phyloP scores from a whole-genome alignment of 768 basidiomycete genomes.

The Hericium erinaceus region DNA sequence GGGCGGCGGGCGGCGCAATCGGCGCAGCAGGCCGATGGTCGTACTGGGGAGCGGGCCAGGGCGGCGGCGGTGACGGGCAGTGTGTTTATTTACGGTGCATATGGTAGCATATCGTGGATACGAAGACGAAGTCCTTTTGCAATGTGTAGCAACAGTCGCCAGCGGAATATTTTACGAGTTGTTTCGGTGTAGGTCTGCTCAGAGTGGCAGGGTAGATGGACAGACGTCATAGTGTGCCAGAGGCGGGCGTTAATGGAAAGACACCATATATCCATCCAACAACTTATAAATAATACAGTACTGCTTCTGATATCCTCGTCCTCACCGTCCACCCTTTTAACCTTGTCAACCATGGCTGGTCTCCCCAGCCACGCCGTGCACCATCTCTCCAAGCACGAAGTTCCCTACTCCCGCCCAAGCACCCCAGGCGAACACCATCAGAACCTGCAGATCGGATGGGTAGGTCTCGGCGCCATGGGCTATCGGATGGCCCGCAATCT shows the following conservation, averaged over 20 bases:
- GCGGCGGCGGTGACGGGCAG: conserved; percentile 31
- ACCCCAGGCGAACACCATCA: conserved; percentile 36
- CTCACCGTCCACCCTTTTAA: not conserved
- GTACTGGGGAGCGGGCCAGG: conserved; percentile 59
- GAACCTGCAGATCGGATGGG: conserved; percentile 39
- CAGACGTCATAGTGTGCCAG: no score
- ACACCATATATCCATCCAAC: no score
- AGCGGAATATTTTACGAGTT: no score
- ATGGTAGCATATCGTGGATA: not conserved
- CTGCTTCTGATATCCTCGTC: no score
- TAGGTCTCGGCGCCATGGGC: conserved; percentile 60
- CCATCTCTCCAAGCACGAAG: conserved; percentile 2
- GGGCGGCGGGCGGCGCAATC: conserved; percentile 48
- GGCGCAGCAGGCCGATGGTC: conserved; percentile 49
- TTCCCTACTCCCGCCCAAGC: conserved; percentile 52
- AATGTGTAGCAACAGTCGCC: not conserved
- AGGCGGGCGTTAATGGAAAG: no score
- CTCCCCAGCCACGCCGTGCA: conserved; percentile 5
- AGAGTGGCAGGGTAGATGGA: no score
- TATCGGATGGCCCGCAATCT: conserved; percentile 74
- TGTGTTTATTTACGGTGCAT: not conserved
- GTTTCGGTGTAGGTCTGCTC: no score
- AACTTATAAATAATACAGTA: no score
- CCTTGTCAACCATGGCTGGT: conserved; percentile 1
- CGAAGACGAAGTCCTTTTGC: no score